Percentiles rank a stretch among this genome's conserved stretches.
Evolutionary conservation across 352 stramenopile genomes (phyloP).

Genomic region (Phytophthora quininea): DNA sequence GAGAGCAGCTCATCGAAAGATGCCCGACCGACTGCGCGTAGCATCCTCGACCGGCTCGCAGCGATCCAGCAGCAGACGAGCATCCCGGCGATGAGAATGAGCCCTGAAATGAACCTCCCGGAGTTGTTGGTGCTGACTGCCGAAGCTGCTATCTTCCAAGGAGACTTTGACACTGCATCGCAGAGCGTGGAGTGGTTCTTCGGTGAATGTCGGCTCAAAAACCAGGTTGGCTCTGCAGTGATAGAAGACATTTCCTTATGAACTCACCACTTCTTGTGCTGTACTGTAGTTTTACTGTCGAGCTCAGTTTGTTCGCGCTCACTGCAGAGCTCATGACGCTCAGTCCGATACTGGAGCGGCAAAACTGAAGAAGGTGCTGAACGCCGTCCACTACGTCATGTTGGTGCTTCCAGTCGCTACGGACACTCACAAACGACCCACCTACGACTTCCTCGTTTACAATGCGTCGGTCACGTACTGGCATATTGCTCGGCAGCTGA

Average conservation of each 20-base stretch:
- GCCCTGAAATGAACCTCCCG: slow-evolving; percentile 44
- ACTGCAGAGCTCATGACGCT: slow-evolving; percentile 56
- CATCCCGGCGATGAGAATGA: slow-evolving; percentile 33
- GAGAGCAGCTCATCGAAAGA: slow-evolving; percentile 22
- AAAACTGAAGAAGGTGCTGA: slow-evolving; percentile 58
- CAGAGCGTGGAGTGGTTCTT: slow-evolving; percentile 77
- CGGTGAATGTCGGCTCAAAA: slow-evolving; percentile 58
- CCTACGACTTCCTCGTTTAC: slow-evolving; percentile 93
- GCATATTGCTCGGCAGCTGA: slow-evolving; percentile 83
- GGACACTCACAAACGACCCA: slow-evolving; percentile 55
- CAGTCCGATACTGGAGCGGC: slow-evolving; percentile 41
- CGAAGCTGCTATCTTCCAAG: slow-evolving; percentile 70
- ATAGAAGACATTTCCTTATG: too few species aligned
- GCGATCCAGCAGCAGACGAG: slow-evolving; percentile 40
- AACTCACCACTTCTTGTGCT: not conserved
- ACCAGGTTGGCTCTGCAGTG: slow-evolving; percentile 57
- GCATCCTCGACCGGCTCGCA: slow-evolving; percentile 47
- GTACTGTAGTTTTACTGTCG: slow-evolving; percentile 84
- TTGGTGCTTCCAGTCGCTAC: slow-evolving; percentile 76
- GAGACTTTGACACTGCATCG: slow-evolving; percentile 65
- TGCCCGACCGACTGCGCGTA: slow-evolving; percentile 31
- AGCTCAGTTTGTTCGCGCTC: slow-evolving; percentile 80
- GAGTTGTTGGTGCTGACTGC: slow-evolving; percentile 83
- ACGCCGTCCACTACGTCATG: slow-evolving; percentile 81
- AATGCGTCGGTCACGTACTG: slow-evolving; percentile 90